Base-by-base conservation (phyloP, 805 yeast genomes). In the Metschnikowia dekortorum region DNA sequence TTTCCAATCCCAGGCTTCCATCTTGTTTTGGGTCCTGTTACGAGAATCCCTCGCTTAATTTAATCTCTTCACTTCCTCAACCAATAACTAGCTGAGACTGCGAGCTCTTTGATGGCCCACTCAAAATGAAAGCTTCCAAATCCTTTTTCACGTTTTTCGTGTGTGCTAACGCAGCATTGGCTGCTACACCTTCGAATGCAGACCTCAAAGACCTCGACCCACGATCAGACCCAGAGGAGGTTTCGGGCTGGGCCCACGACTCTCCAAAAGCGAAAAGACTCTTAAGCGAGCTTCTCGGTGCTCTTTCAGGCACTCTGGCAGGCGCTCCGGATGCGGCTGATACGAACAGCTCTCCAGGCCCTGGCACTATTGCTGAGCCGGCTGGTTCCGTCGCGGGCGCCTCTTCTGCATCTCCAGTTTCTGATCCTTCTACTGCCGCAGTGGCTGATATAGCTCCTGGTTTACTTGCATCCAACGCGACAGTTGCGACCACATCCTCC, bases 61-160 rank as follows among this genome's bases (percentile, higher is more conserved):
- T 32, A 22, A 39, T 14, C 32, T 22, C 36, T 41, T 41, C 30
- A 42, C 45, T 33, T 42, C 45, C 31, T 8, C 30, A 39, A 26
- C 31, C 26, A 18, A 29, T 16, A 11, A 29, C 10, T 39, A 29
- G 22, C 38, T 26, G 32, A 42, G 38, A 18, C 45, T 33, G 45
- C 22, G 38, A 42, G 45, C 45, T 22, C 18, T 30, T 39, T 39
- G 34, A 26, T 22, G 37, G 45, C 10, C 37, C 31, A n/a, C 22
- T n/a, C 33, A 34, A 16, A 18, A 50, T 50, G 53, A 50, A 43
- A 28, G 18, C 47, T n/a, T 38, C 53, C 26, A 22, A 50, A 40
- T 44, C 47, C 33, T 33, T 46, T 26, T 38, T 43, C 30, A 18
- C 53, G 14, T 44, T 50, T 8, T 39, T 46, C 11, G 28, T 46